These are phyloP conservation scores for Xerophyta viscosa DNA, from an alignment of 106 monocot genomes.

Conservation along the genomic window DNA sequence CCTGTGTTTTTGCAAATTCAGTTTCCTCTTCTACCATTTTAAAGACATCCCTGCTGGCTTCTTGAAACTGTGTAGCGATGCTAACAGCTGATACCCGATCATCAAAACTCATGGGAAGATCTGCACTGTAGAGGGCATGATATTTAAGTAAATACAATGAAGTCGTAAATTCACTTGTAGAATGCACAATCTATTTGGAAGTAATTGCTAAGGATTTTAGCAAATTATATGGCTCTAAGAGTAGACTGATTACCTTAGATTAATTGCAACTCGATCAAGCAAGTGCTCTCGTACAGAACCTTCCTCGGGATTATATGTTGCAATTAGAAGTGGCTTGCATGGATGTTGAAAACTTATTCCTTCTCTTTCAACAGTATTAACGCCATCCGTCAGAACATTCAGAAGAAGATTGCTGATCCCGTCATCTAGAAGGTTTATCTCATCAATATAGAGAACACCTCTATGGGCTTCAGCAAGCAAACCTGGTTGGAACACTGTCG, in stretches of 20 bases:
- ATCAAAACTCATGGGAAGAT: constrained; percentile 89
- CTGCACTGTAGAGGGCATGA: constrained; percentile 67
- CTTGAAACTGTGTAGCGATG: constrained; percentile 91
- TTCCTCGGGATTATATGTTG: constrained; percentile 97
- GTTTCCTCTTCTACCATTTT: constrained; percentile 95
- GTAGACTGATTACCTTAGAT: constrained; percentile 62
- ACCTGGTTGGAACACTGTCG: constrained; percentile 93
- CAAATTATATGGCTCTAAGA: background rate
- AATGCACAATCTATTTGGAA: too few relatives aligned
- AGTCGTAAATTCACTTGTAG: too few relatives aligned
- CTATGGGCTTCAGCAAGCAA: constrained; percentile 97
- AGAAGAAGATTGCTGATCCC: constrained; percentile 93
- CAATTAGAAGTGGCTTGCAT: constrained; percentile 97
- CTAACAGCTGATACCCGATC: constrained; percentile 92
- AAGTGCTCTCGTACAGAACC: constrained; percentile 94
- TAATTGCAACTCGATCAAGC: constrained; percentile 95
- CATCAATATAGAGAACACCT: constrained; percentile 97
- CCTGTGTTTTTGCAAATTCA: constrained; percentile 93
- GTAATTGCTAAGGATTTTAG: too few relatives aligned
- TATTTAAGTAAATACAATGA: constrained; percentile 19
- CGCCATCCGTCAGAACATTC: constrained; percentile 90
- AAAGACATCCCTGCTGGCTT: constrained; percentile 77
- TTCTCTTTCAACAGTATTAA: constrained; percentile 94
- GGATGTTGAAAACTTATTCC: constrained; percentile 99
- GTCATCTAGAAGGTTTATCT: constrained; percentile 97